A percentile compares a stretch with the other conserved stretches of the same genome.
Conservation (phyloP, 352 stramenopile species). For the Globisporangium yorkense region DNA sequence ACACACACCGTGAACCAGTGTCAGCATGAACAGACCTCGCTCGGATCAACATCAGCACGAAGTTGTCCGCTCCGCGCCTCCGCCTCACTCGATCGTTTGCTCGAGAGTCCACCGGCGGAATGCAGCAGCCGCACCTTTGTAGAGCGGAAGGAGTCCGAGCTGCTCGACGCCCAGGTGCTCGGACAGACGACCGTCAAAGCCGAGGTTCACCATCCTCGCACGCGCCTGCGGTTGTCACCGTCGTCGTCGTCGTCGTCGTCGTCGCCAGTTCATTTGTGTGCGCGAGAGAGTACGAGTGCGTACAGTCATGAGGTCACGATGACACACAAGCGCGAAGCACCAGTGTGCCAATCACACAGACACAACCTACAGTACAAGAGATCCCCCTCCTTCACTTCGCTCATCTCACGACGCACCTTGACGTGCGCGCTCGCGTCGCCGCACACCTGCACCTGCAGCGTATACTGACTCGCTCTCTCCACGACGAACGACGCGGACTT, state of each 20-base stretch:
- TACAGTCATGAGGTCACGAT: too few species aligned
- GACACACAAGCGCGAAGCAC: neutral
- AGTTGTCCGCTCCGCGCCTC: too few species aligned
- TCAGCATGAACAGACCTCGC: neutral
- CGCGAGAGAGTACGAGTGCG: too few species aligned
- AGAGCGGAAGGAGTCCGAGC: slow-evolving; percentile 47
- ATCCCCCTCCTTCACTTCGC: slow-evolving; percentile 12
- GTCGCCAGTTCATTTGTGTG: neutral
- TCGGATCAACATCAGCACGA: neutral
- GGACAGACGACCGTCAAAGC: slow-evolving; percentile 39
- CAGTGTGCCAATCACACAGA: neutral
- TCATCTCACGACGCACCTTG: slow-evolving; percentile 13
- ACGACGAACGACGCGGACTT: neutral
- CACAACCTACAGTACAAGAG: too few species aligned
- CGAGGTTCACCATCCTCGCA: slow-evolving; percentile 51
- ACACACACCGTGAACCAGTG: neutral
- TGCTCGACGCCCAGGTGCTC: slow-evolving; percentile 63
- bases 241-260: neutral
- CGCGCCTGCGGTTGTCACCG: slow-evolving; percentile 13
- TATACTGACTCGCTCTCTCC: slow-evolving; percentile 10
- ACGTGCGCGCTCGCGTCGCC: slow-evolving; percentile 44
- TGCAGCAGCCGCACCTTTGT: slow-evolving; percentile 26
- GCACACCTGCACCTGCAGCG: slow-evolving; percentile 55
- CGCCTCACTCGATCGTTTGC: too few species aligned
- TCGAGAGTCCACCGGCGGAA: neutral